Percentiles rank a stretch among this genome's conserved stretches.
Conservation (phyloP, 2,329 filamentous ascomycete genomes). For the Fusarium drepaniforme region DNA sequence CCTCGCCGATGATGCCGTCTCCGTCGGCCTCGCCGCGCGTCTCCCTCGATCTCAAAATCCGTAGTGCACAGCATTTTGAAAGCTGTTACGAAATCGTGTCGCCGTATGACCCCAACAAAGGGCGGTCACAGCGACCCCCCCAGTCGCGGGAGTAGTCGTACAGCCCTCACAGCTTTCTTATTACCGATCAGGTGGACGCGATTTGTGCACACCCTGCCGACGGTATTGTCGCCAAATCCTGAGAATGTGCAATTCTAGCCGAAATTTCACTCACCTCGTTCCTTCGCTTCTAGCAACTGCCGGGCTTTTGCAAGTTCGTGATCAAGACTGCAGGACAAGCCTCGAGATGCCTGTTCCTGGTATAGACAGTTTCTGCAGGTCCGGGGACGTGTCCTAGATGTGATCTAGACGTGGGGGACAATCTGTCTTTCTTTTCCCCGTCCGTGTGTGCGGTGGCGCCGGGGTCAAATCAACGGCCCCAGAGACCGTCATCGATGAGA, state of each 20-base stretch:
- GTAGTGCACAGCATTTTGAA: not conserved
- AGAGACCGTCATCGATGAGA: conserved; percentile 30
- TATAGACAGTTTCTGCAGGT: conserved; percentile 25
- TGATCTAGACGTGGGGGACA: conserved; percentile 25
- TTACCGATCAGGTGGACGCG: conserved; percentile 5
- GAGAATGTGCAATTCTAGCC: conserved; percentile 17
- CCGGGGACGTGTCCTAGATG: conserved; percentile 15
- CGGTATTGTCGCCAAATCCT: not conserved
- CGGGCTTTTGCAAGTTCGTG: conserved; percentile 10
- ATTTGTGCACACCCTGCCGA: not conserved
- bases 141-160: not conserved
- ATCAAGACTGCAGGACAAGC: not conserved
- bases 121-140: not conserved
- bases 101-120: not conserved
- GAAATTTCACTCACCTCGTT: not conserved
- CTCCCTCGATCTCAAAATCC: not conserved
- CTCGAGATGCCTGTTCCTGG: not conserved
- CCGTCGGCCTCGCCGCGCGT: not conserved
- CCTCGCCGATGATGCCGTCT: not conserved
- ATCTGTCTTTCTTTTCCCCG: not conserved
- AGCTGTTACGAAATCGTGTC: conserved; percentile 6
- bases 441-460: conserved; percentile 5
- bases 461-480: conserved; percentile 14
- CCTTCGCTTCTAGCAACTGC: not conserved
- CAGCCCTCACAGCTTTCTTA: not conserved